phyloP scores from a whole-genome alignment of 208 protist species.

The Leishmania turanica region DNA sequence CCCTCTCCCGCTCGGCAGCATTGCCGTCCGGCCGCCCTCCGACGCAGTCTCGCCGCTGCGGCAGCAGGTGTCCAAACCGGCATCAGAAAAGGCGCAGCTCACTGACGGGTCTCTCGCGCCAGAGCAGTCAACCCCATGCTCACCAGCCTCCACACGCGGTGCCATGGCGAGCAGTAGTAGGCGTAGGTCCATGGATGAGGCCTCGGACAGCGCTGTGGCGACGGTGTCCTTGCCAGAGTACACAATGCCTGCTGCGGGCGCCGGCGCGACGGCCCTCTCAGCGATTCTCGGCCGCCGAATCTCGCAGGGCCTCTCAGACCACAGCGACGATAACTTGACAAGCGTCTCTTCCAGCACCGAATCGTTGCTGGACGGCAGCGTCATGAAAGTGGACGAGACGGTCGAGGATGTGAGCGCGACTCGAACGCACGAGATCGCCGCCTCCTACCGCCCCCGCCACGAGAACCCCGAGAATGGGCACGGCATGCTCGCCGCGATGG shows the following conservation, averaged over 20 bases:
- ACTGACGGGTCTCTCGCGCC: background rate
- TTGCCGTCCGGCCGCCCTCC: background rate
- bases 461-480: slow-evolving; percentile 14
- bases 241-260: slow-evolving; percentile 4
- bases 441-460: background rate
- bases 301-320: background rate
- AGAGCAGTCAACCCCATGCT: slow-evolving; percentile 6
- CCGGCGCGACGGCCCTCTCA: background rate
- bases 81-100: background rate
- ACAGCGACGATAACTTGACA: slow-evolving; percentile 9
- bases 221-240: slow-evolving; percentile 14
- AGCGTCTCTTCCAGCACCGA: slow-evolving; percentile 29
- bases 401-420: background rate
- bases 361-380: slow-evolving; percentile 7
- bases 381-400: background rate
- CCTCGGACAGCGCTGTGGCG: slow-evolving; percentile 17
- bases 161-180: slow-evolving; percentile 2
- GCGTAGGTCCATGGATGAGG: slow-evolving; percentile 4
- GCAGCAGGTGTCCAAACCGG: background rate
- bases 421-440: background rate
- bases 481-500: slow-evolving; percentile 20
- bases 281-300: background rate
- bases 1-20: background rate
- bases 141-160: background rate
- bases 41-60: background rate